Evolutionary conservation across 306 rosid genomes (phyloP), one percentile per base, ranked within the genome.

Genomic region (Macrotyloma uniflorum): DNA sequence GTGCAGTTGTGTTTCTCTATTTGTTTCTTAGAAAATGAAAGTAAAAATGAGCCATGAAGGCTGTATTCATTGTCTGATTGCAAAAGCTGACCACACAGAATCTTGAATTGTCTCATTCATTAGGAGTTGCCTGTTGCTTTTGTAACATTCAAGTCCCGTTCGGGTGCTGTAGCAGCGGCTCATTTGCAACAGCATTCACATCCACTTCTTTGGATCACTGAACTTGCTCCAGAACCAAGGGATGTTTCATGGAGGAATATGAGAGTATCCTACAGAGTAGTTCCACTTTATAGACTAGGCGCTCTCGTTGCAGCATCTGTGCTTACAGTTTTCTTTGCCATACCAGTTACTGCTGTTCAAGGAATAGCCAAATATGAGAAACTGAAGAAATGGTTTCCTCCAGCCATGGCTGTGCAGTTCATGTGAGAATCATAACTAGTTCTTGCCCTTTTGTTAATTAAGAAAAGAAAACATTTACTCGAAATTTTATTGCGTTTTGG

Each of bases 321-420:
- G 38, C 97, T 94, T 70, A 92, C 97, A 30, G 64, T 92, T 84
- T 94, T 94, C 88, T 94, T 92, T 75, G 89, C 91, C 66, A 80
- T 94, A 64, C 98, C 97, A 12, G 97, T 94, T 80, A 87, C 98
- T 59, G 97, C 93, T 10, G 97, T 91, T 76, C 98, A 94, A 88
- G 98, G 98, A 78, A 88, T 94, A 20, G 97, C 98, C 63, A 94
- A 88, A 83, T 94, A 83, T 63, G 98, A 94, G 84, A 92, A 89
- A 78, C 84, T 94, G 69, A 91, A 87, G 83, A 90, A 87, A 82
- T 92, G 98, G 98, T 92, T 94, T 83, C 98, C 98, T 58, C 98
- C 98, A 1, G 95, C 84, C 80, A 83, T 87, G 97, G 98, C 89
- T 77, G 74, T 94, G 82, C 83, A 91, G 79, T 85, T 88, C 66